Base-by-base conservation (phyloP, 75 land plant species). In the Selaginella moellendorffii region DNA sequence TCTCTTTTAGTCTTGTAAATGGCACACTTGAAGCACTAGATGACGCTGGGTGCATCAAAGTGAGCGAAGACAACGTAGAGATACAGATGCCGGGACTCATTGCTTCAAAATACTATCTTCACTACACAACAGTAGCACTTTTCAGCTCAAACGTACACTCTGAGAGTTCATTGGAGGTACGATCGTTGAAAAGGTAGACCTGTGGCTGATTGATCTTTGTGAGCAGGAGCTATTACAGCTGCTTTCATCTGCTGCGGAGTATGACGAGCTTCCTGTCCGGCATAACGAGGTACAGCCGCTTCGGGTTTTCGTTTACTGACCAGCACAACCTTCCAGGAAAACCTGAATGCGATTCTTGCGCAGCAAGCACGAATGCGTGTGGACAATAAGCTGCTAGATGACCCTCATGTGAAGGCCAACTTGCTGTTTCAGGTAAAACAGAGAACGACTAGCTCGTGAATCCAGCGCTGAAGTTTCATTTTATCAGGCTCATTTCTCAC, bases 401-500 rank as follows among this genome's bases (percentile, higher is more conserved):
- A 93, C 74, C 96, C 98, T 42, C 98, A 93, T 74, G 87, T 86
- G 56, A 93, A 93, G 69, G 77, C 87, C 66, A 93, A 93, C 70
- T 65, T 93, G 59, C 82, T 93, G 21, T 78, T 93, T 20, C 98
- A 93, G 96, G 98, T 89, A 31, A 36, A 36, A 36, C 46, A 36
- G 14, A 36, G 5, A 36, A 36, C 14, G 14, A 36, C 46, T 56
- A 25, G 9, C 24, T 67, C 54, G 29, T 68, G 1, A 27, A 18
- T 62, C 63, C 65, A 25, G n/a, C n/a, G n/a, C n/a, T n/a, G n/a
- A n/a, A n/a, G n/a, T n/a, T n/a, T n/a, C n/a, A n/a, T n/a, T n/a
- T n/a, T n/a, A n/a, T n/a, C 77, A 93, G 98, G 98, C 96, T 62
- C 98, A 93, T 69, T 93, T 93, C 67, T 83, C 97, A 54, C 75